Conservation (phyloP, 2,329 filamentous ascomycete genomes). For the Hymenotorrendiella dingleyae region DNA sequence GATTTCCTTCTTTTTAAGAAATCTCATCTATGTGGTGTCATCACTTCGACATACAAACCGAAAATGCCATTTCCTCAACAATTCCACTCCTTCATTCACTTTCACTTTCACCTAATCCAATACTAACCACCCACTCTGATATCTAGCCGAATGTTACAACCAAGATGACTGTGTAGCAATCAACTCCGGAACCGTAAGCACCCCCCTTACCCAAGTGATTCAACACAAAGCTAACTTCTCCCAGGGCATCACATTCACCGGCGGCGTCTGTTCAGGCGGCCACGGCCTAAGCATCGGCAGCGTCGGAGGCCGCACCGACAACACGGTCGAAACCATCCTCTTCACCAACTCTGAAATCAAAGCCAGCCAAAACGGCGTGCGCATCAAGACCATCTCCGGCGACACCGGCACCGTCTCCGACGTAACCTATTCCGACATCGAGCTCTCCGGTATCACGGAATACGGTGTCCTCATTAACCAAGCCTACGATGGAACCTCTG, state of each 20-base stretch:
- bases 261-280: conserved; percentile 23
- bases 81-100: not conserved
- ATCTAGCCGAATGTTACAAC: not conserved
- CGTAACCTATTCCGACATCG: conserved; percentile 47
- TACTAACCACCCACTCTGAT: no score
- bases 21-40: conserved; percentile 27
- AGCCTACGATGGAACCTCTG: conserved; percentile 41
- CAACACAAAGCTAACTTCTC: conserved; percentile 1
- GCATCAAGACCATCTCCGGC: conserved; percentile 50
- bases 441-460: conserved; percentile 40
- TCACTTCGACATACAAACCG: conserved; percentile 47
- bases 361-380: conserved; percentile 48
- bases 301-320: conserved; percentile 49
- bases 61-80: not conserved
- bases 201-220: conserved; percentile 35
- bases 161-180: conserved; percentile 49
- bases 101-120: not conserved
- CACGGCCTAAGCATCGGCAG: conserved; percentile 51
- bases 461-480: conserved; percentile 52
- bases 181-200: conserved; percentile 43
- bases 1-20: not conserved
- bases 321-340: conserved; percentile 46
- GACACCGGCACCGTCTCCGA: conserved; percentile 45
- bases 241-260: conserved; percentile 30
- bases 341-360: conserved; percentile 41